These are phyloP conservation scores for Paramecium sexaurelia DNA, from an alignment of 73 alveolate genomes.

Conservation along the genomic window DNA sequence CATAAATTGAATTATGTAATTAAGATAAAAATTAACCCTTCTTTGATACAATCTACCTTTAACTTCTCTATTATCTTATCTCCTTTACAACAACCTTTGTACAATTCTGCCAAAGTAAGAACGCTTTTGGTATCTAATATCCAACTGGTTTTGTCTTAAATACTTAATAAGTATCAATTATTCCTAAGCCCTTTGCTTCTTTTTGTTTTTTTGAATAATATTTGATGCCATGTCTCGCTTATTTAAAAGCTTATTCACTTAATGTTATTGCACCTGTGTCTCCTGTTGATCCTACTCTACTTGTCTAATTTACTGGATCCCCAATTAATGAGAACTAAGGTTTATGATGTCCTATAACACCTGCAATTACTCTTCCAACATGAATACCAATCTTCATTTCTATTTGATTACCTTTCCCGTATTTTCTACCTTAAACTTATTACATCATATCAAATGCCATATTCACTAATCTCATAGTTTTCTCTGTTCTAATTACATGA, in stretches of 20 bases:
- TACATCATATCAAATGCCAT: slow-evolving; percentile 65
- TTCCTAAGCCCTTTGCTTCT: slow-evolving; percentile 73
- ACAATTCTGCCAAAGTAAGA: not conserved
- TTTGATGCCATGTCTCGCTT: slow-evolving; percentile 24
- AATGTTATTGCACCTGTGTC: slow-evolving; percentile 50
- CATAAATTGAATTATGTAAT: not conserved
- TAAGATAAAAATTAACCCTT: not conserved
- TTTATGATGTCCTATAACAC: slow-evolving; percentile 96
- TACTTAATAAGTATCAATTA: slow-evolving; percentile 65
- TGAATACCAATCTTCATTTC: slow-evolving; percentile 95
- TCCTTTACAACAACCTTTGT: slow-evolving; percentile 4
- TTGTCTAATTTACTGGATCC: slow-evolving; percentile 95
- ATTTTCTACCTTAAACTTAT: slow-evolving; percentile 45
- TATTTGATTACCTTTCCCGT: slow-evolving; percentile 59
- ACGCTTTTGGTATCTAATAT: not conserved
- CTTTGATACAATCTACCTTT: not conserved
- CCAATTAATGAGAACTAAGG: slow-evolving; percentile 96
- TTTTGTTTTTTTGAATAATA: not conserved
- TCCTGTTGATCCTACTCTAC: slow-evolving; percentile 92
- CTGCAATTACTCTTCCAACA: slow-evolving; percentile 96
- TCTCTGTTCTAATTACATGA: slow-evolving; percentile 41
- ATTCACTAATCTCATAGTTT: slow-evolving; percentile 63
- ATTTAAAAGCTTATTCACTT: slow-evolving; percentile 13
- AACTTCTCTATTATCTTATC: not conserved
- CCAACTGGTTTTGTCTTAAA: slow-evolving; percentile 20